Percentiles rank a stretch among this genome's conserved stretches.
These are phyloP conservation scores for Jatropha curcas DNA, from an alignment of 345 rosid genomes.

Conservation along the genomic window DNA sequence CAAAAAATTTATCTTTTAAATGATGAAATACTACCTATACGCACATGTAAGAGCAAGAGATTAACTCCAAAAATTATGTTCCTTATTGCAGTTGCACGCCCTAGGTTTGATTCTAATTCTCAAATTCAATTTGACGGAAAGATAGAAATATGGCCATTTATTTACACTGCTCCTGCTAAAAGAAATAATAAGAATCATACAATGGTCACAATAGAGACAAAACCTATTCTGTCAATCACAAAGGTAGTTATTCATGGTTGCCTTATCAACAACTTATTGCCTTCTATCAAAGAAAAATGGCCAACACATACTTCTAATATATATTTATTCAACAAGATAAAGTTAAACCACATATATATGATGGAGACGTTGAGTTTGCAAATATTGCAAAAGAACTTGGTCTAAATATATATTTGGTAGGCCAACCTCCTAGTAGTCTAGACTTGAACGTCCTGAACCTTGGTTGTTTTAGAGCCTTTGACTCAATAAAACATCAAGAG, in stretches of 20 bases:
- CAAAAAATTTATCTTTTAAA: too few relatives aligned
- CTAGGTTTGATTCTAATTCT: too few relatives aligned
- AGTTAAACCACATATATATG: neutral
- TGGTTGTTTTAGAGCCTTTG: neutral
- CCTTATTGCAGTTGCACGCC: too few relatives aligned
- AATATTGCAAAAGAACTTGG: neutral
- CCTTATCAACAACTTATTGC: neutral
- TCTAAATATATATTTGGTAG: neutral
- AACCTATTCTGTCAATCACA: neutral
- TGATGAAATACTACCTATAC: too few relatives aligned
- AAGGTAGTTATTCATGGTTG: neutral
- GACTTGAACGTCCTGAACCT: neutral
- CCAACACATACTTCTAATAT: neutral
- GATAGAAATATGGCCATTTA: neutral
- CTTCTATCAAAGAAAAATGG: neutral
- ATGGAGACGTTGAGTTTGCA: neutral
- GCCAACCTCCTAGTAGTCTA: neutral
- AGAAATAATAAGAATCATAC: neutral
- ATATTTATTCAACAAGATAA: slow-evolving; percentile 6
- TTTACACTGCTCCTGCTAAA: neutral
- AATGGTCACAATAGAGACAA: neutral
- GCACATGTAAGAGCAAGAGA: too few relatives aligned
- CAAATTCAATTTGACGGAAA: neutral
- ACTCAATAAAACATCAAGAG: neutral
- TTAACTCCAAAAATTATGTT: too few relatives aligned